Percentiles rank a stretch among this genome's conserved stretches.
These are phyloP conservation scores for Leptographium galeiforme DNA, from an alignment of 2,329 filamentous ascomycete species.

Conservation along the genomic window DNA sequence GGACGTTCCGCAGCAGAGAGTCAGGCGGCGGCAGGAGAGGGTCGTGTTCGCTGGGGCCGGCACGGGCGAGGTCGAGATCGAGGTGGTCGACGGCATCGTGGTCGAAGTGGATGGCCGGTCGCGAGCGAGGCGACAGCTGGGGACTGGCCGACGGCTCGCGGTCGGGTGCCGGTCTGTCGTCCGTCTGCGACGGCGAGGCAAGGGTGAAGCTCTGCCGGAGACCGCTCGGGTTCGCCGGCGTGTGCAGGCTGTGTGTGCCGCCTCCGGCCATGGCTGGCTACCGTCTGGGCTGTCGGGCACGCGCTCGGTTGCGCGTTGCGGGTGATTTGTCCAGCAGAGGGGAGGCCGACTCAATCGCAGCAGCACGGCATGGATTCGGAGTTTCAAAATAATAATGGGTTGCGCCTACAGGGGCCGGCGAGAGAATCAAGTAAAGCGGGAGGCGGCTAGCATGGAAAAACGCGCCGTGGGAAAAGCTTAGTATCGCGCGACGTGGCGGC, in stretches of 20 bases:
- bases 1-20: conserved; percentile 27
- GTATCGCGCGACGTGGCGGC: too few species aligned
- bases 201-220: conserved; percentile 30
- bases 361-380: too few species aligned
- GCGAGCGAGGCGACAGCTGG: conserved; percentile 7
- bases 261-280: neutral
- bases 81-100: conserved; percentile 9
- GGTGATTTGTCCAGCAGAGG: too few species aligned
- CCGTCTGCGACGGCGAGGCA: neutral
- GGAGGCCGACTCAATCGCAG: too few species aligned
- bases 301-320: too few species aligned
- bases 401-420: too few species aligned
- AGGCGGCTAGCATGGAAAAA: too few species aligned
- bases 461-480: too few species aligned
- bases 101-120: conserved; percentile 8
- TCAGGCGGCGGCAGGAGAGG: conserved; percentile 22
- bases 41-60: conserved; percentile 13
- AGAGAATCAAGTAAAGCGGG: too few species aligned
- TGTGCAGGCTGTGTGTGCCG: conserved; percentile 15
- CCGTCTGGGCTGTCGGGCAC: too few species aligned
- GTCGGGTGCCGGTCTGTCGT: neutral
- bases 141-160: neutral
- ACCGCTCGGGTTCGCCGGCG: conserved; percentile 29
- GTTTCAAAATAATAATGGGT: too few species aligned
- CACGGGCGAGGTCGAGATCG: conserved; percentile 4